Base-by-base conservation (phyloP, 768 basidiomycete genomes). In the Phanerodontia chrysosporium region DNA sequence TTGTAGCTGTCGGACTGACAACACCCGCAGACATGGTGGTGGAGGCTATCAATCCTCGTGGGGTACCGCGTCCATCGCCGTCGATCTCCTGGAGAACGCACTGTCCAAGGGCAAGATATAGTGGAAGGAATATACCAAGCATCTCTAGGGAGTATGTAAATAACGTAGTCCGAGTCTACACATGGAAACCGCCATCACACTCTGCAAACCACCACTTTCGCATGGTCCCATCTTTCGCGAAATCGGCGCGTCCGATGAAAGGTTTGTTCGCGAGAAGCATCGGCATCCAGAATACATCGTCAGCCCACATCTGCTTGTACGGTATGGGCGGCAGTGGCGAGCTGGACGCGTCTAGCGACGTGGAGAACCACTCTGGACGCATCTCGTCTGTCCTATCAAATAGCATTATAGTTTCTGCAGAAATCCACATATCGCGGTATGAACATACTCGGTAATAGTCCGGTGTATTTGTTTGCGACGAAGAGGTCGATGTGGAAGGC, bases 381-480 rank as follows among this genome's bases (percentile, higher is more conserved):
- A 95, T 95, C 69, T 95, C 93, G 30, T 95, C 92, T 0, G 89
- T 84, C 65, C 92, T 95, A n/a, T n/a, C n/a, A n/a, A n/a, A n/a
- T n/a, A n/a, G n/a, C n/a, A n/a, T n/a, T n/a, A n/a, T n/a, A n/a
- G n/a, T n/a, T n/a, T n/a, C n/a, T n/a, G n/a, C n/a, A n/a, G n/a
- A n/a, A n/a, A n/a, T n/a, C n/a, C n/a, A n/a, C n/a, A n/a, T n/a
- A n/a, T n/a, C n/a, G n/a, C n/a, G n/a, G n/a, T n/a, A n/a, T n/a
- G n/a, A 18, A 73, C 83, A 61, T 72, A 92, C 93, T 92, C 91
- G 14, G 75, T 79, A 16, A 88, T 76, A 0, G 68, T 71, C 90
- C 91, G 2, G 70, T 71, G 64, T 85, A 88, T n/a, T 73, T 69
- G 0, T 82, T 77, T 0, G 87, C 88, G 2, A 80, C 77, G 65